A percentile compares a stretch with the other conserved stretches of the same genome.
Evolutionary conservation across 768 basidiomycete genomes (phyloP).

Genomic region (Neoboletus brunneissimus): DNA sequence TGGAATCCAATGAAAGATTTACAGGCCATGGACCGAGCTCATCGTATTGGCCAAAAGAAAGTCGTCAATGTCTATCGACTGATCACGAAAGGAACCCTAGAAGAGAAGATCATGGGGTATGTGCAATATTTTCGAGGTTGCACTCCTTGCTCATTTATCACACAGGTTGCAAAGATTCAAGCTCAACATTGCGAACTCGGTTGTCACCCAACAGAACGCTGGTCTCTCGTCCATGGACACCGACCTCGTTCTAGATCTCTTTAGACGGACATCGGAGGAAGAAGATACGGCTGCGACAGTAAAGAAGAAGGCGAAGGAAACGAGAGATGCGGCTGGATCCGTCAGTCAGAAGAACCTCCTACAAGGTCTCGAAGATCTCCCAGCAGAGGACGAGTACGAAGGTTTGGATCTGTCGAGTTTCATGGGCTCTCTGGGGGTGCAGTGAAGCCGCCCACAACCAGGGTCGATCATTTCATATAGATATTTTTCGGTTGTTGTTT

Average conservation of each 20-base stretch:
- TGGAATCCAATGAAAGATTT: constrained; percentile 99
- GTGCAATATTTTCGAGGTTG: constrained; percentile 23
- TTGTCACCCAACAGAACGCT: constrained; percentile 96
- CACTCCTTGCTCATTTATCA: constrained; percentile 4
- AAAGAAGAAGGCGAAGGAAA: constrained; percentile 49
- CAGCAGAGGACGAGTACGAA: constrained; percentile 90
- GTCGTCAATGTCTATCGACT: constrained; percentile 98
- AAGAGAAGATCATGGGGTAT: constrained; percentile 99
- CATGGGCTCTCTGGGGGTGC: constrained; percentile 75
- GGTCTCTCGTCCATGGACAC: constrained; percentile 96
- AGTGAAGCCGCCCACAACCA: constrained; percentile 23
- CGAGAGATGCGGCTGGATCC: constrained; percentile 53
- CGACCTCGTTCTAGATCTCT: constrained; percentile 92
- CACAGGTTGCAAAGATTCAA: constrained; percentile 95
- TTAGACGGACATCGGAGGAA: constrained; percentile 72
- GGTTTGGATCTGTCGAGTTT: constrained; percentile 83
- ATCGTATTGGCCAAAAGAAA: constrained; percentile 97
- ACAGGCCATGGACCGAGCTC: constrained; percentile 99
- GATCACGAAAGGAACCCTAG: constrained; percentile 94
- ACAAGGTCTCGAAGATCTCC: constrained; percentile 88
- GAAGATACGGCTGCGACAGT: constrained; percentile 61
- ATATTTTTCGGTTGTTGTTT: constrained; percentile 14
- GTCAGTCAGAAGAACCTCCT: constrained; percentile 79
- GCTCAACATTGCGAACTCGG: constrained; percentile 93
- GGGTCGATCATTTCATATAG: constrained; percentile 16